Percentiles rank a stretch among this genome's conserved stretches.
phyloP scores from a whole-genome alignment of 2,329 filamentous ascomycete genomes.

The Diaporthe sp. region DNA sequence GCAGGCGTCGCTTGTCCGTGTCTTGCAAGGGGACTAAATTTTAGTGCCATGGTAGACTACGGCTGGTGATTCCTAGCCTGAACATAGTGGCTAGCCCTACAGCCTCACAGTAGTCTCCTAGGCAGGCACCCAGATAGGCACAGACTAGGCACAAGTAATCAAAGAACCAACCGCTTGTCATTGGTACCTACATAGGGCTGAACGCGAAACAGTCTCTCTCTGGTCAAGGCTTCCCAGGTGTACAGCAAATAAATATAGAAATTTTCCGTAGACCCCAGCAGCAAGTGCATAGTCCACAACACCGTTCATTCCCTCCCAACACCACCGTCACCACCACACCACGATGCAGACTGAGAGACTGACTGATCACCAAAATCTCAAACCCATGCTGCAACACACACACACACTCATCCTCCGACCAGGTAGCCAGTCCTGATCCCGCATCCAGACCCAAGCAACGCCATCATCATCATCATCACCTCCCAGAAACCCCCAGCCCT shows the following conservation, averaged over 20 bases:
- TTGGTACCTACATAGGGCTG: slow-evolving; percentile 9
- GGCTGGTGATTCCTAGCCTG: neutral
- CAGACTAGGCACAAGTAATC: neutral
- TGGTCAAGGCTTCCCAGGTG: neutral
- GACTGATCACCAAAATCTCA: neutral
- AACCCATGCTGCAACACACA: neutral
- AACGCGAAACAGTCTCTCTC: neutral
- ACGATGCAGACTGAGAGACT: neutral
- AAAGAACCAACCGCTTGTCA: neutral
- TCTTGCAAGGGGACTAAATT: neutral
- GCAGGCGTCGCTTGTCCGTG: neutral
- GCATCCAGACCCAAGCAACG: neutral
- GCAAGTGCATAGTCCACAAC: too few relatives aligned
- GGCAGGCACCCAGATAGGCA: neutral
- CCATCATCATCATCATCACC: neutral
- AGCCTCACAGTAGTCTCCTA: too few relatives aligned
- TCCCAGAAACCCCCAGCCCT: neutral
- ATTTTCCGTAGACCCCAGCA: neutral
- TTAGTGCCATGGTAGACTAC: neutral
- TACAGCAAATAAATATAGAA: neutral
- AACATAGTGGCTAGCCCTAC: neutral
- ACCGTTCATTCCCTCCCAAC: too few relatives aligned
- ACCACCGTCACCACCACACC: neutral
- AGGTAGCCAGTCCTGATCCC: neutral
- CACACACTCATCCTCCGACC: neutral